Evolutionary conservation across 345 rosid genomes (phyloP), one percentile per base, ranked within the genome.

Genomic region (Nephelium lappaceum): DNA sequence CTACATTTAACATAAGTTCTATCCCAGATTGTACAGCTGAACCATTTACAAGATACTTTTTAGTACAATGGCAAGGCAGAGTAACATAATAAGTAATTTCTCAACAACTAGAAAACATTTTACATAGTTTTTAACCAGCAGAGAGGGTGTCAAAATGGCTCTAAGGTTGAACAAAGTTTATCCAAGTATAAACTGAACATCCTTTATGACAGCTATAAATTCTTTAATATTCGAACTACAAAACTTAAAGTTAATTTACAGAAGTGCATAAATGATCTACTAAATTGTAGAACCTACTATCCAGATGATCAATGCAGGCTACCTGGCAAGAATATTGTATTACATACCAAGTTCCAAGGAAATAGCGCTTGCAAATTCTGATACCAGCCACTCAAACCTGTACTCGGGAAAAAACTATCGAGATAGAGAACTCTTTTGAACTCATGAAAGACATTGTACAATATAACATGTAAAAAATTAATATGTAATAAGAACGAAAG

Each of bases 271-370:
- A 53, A 53, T 15, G 58, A 53, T 53, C 58, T 53, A 53, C 58
- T 53, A 8, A 16, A 51, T 19, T 51, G 19, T 51, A 53, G n/a
- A 19, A 53, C 58, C 58, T 16, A 53, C 19, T 5, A 53, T 53
- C 58, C 58, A 53, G 51, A 64, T 19, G 41, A 53, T 21, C 19
- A 38, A 8, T 64, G 64, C 1, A 5, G 61, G 57, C 3, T 67
- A 23, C 55, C 60, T 19, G 57, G 10, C 27, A 55, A 51, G 47
- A 60, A 15, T 24, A 77, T 58, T 41, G 18, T 67, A 74, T 74
- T 73, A 84, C 98, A 89, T 66, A 92, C 98, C 97, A 78, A 93
- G 97, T 84, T 95, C 98, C 80, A 78, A 73, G 70, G 94, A 87
- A 76, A 93, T 82, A 67, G 92, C 76, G 84, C 84, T 75, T 42